Base-by-base conservation (phyloP, 2,329 filamentous ascomycete genomes). In the Magnaporthiopsis poae region DNA sequence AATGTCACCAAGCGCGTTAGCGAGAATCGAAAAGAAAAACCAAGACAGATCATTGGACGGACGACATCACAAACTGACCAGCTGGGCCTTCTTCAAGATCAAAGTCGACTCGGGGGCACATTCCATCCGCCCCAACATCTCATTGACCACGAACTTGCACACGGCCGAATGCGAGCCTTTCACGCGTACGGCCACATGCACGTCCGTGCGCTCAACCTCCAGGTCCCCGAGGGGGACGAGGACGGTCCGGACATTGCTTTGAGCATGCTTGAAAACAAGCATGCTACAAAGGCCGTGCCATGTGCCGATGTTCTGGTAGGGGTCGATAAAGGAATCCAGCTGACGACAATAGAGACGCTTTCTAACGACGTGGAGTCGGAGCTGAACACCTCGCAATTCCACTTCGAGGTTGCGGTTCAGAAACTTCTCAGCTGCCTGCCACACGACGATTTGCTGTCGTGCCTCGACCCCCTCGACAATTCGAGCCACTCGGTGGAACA, bases 221-320 rank as follows among this genome's bases (percentile, higher is more conserved):
- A 80, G 29, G 0, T 65, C 5, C 0, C 85, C 84, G 0, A 84
- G 67, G 0, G 87, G 83, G 0, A 86, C 76, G 0, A 90, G 75
- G 8, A 89, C 75, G 36, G 80, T 86, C 11, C 81, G 80, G 0
- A 67, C 64, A 0, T 66, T 70, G 60, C 84, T 81, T 0, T 69
- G 67, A 0, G 71, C 65, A n/a, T 82, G 80, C 0, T 80, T 78
- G 18, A 88, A 73, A 0, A 90, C 80, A 3, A 89, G 74, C 71
- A 84, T 88, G 72, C 82, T 87, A 2, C 75, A 67, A 0, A 90
- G 75, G 0, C 88, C 88, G 67, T 89, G 83, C 70, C 84, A 80
- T 0, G 84, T 86, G 0, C 87, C 88, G 0, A 81, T 75, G 64
- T 88, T 82, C 70, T 91, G 88, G 11, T 84, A 69, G 0, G 73